phyloP scores from a whole-genome alignment of 345 rosid genomes.

The Microthlaspi erraticum region DNA sequence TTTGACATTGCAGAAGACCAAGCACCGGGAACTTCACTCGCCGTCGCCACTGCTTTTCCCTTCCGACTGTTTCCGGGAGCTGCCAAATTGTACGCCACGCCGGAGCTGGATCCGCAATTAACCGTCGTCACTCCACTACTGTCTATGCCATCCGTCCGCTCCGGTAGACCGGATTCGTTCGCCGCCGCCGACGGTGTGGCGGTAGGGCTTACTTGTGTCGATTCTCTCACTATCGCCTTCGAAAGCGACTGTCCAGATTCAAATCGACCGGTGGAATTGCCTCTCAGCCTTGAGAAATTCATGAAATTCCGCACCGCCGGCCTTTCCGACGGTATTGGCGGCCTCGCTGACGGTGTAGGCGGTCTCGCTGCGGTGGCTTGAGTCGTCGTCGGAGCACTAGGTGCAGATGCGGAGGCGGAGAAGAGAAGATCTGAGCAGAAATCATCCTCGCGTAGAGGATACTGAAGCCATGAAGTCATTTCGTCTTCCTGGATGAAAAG shows the following conservation, averaged over 20 bases:
- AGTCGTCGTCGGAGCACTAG: constrained; percentile 41
- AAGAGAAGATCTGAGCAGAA: constrained; percentile 71
- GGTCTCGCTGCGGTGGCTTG: constrained; percentile 31
- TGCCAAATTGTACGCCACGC: constrained; percentile 32
- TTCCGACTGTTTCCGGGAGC: constrained; percentile 27
- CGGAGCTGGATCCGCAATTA: constrained; percentile 36
- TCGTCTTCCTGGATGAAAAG: constrained; percentile 91
- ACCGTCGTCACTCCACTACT: constrained; percentile 36
- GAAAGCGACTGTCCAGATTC: constrained; percentile 57
- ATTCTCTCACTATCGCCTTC: constrained; percentile 54
- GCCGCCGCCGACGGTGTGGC: constrained; percentile 47
- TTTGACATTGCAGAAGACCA: constrained; percentile 64
- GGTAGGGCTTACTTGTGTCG: constrained; percentile 65
- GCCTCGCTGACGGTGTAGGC: constrained; percentile 37
- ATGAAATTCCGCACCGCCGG: constrained; percentile 70
- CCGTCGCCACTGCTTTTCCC: constrained; percentile 35
- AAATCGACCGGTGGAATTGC: constrained; percentile 18
- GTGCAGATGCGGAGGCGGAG: constrained; percentile 24
- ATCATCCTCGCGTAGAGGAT: constrained; percentile 58
- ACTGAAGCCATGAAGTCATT: constrained; percentile 91
- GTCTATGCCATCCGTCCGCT: constrained; percentile 35
- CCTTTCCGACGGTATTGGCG: constrained; percentile 45
- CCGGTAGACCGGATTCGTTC: constrained; percentile 40
- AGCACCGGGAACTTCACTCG: constrained; percentile 55
- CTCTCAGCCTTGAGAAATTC: constrained; percentile 59